phyloP scores from a whole-genome alignment of 1,139 yeast genomes.

The Lodderomyces parapsilosis region DNA sequence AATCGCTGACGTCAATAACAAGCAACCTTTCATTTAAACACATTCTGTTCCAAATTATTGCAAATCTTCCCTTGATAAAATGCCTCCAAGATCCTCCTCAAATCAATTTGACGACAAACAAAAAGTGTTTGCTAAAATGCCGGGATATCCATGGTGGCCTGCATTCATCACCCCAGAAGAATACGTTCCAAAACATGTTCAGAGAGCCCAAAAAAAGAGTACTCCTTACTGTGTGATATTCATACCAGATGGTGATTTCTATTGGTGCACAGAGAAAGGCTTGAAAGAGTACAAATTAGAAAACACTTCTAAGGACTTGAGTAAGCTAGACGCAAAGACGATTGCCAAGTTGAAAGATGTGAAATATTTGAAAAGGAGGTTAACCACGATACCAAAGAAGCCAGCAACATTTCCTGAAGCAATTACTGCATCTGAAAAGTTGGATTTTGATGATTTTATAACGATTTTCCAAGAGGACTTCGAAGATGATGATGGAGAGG shows the following conservation, averaged over 20 bases:
- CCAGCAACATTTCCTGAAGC: conserved; percentile 28
- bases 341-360: neutral
- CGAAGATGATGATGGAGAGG: conserved; percentile 29
- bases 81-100: conserved; percentile 9
- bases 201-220: conserved; percentile 37
- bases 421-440: conserved; percentile 37
- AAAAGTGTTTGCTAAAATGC: conserved; percentile 47
- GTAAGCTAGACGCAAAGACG: neutral
- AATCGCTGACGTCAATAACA: neutral
- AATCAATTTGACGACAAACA: neutral
- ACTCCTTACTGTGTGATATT: conserved; percentile 45
- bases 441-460: conserved; percentile 41
- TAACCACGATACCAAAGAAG: conserved; percentile 15
- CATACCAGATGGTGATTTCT: conserved; percentile 49
- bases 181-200: conserved; percentile 38
- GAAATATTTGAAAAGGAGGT: conserved; percentile 10
- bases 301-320: neutral
- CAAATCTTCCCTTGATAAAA: neutral
- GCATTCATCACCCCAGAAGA: conserved; percentile 46
- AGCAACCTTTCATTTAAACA: too few species aligned
- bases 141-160: conserved; percentile 51
- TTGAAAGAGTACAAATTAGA: conserved; percentile 26
- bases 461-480: conserved; percentile 26
- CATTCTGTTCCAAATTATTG: too few species aligned
- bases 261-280: conserved; percentile 45